These are phyloP conservation scores for Pleurotus tuber-regium DNA, from an alignment of 768 basidiomycete genomes.

Conservation along the genomic window DNA sequence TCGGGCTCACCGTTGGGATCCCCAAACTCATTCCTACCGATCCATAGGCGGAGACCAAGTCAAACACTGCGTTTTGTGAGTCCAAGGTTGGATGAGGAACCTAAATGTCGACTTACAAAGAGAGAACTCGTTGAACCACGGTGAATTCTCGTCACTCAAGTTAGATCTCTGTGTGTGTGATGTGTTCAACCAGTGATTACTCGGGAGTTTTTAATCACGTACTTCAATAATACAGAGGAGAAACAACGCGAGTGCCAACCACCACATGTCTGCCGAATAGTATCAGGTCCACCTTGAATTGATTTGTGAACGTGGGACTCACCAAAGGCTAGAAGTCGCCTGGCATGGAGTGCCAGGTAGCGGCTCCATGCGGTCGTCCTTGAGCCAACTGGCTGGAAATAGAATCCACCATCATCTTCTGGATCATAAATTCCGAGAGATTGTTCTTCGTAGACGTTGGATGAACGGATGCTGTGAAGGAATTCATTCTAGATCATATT, in stretches of 20 bases:
- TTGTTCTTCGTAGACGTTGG: slow-evolving; percentile 57
- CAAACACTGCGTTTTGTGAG: slow-evolving; percentile 7
- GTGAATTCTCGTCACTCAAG: slow-evolving; percentile 4
- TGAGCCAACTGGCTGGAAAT: not conserved
- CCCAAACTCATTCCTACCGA: slow-evolving; percentile 9
- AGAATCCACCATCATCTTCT: slow-evolving; percentile 3
- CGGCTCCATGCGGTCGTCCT: not conserved
- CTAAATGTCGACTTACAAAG: not conserved
- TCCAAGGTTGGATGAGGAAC: not conserved
- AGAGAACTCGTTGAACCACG: slow-evolving; percentile 8
- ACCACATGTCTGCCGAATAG: slow-evolving; percentile 7
- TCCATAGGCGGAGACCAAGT: slow-evolving; percentile 10
- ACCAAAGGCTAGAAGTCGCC: slow-evolving; percentile 1
- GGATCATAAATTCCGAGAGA: slow-evolving; percentile 6
- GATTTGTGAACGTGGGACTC: no score
- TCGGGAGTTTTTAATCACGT: no score
- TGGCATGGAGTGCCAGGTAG: slow-evolving; percentile 1
- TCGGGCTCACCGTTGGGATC: not conserved
- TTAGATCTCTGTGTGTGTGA: not conserved
- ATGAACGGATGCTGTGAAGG: slow-evolving; percentile 72
- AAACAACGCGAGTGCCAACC: slow-evolving; percentile 6
- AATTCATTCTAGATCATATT: not conserved
- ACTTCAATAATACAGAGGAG: slow-evolving; percentile 6
- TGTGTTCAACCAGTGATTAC: no score
- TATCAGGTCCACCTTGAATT: not conserved